These are phyloP conservation scores for Neurospora sp. DNA, from an alignment of 495 filamentous ascomycete species.

Conservation along the genomic window DNA sequence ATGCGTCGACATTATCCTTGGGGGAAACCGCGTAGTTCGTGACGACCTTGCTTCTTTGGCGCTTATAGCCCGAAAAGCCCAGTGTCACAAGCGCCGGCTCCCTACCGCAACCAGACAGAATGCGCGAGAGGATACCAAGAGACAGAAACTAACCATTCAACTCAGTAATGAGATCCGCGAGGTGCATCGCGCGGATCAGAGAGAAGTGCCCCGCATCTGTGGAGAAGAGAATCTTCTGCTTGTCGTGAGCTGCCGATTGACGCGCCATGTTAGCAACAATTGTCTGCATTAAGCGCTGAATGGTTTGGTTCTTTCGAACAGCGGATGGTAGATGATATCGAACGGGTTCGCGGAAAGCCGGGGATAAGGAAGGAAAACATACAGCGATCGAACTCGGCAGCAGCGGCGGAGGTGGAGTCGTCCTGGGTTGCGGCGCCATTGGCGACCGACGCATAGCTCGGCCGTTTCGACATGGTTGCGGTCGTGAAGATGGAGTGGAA, in stretches of 20 bases:
- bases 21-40: neutral
- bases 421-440: slow-evolving; percentile 31
- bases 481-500: neutral
- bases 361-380: slow-evolving; percentile 6
- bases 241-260: slow-evolving; percentile 51
- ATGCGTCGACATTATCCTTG: neutral
- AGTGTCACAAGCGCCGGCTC: neutral
- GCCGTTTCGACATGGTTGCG: slow-evolving; percentile 40
- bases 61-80: neutral
- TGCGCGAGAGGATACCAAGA: neutral
- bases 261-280: neutral
- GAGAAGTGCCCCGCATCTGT: slow-evolving; percentile 63
- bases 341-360: neutral
- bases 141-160: slow-evolving; percentile 59
- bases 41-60: neutral
- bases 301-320: neutral
- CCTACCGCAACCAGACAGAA: neutral
- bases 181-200: slow-evolving; percentile 68
- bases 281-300: neutral
- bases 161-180: slow-evolving; percentile 92
- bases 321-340: neutral
- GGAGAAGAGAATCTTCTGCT: slow-evolving; percentile 76
- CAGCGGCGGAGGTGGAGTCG: neutral
- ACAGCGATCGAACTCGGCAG: slow-evolving; percentile 2
- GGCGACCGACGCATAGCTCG: slow-evolving; percentile 20